Base-by-base conservation (phyloP, 148 eudicot species). In the Silene uniflora region DNA sequence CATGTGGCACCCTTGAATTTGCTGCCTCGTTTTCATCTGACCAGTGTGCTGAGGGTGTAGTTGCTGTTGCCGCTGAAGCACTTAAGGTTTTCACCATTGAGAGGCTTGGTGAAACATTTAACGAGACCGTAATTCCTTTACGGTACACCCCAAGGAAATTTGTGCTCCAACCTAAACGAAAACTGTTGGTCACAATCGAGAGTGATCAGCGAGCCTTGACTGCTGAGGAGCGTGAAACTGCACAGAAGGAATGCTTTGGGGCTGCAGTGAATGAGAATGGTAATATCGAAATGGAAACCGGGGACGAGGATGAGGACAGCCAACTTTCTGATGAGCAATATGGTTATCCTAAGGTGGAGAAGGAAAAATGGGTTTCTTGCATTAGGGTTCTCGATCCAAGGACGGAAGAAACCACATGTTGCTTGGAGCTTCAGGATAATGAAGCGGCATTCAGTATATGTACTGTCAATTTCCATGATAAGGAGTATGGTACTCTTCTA, bases 31-130 rank as follows among this genome's bases (percentile, higher is more conserved):
- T 95, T 83, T 89, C 98, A 58, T 95, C 99, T 59, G 99, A 95
- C 84, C 99, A 95, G 85, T 95, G 99, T 86, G 89, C 97, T 5
- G 99, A 95, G 85, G 98, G 99, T 89, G 97, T 95, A 7, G 99
- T 95, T 67, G 86, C 99, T 86, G 99, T 95, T 71, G 98, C 99
- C 69, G 97, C 94, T 5, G 94, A 95, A 85, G 94, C 91, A 25
- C 84, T 95, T 47, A 84, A 95, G 80, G 97, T 95, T 17, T 95
- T 95, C 78, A 90, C 97, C 24, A 88, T 95, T 62, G 99, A 95
- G 86, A 83, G 98, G 86, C 88, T 95, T 81, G 98, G 99, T 21
- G 99, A 95, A 76, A 88, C 99, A 17, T 95, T 95, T 73, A 95
- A 95, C 83, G 97, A 95, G 80, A 89, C 94, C 17, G 83, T 88